Base-by-base conservation (phyloP, 495 filamentous ascomycete genomes). In the Aspergillus haitiensis region DNA sequence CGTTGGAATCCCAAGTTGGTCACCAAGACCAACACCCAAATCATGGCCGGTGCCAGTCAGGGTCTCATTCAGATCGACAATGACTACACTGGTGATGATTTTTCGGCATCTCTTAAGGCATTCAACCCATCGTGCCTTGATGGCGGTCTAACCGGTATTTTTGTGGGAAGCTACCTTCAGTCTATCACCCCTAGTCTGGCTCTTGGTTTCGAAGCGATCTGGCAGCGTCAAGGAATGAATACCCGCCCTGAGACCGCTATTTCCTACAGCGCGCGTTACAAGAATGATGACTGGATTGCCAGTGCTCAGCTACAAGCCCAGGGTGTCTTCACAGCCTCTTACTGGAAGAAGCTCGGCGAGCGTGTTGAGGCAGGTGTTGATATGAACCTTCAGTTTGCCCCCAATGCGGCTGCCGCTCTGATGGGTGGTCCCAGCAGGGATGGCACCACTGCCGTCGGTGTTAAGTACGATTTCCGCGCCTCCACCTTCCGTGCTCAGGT, bases 401-500 rank as follows among this genome's bases (percentile, higher is more conserved):
- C 91, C 52, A 78, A 62, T 42, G 66, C 76, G 12, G 77, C 85
- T 46, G 78, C 81, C 51, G 77, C 78, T 46, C 86, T 94, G 86
- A 89, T 89, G 70, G 87, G 86, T 62, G 81, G 83, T 18, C 70
- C 83, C 50, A 83, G 84, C 66, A 91, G 90, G 68, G 93, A 98
- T 65, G 95, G 95, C 46, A 82, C 89, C 51, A 92, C 94, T 56
- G 89, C 92, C 42, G 81, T 97, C 65, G 95, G 94, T 68, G 92
- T 91, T 65, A 99, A 98, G 78, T 99, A 99, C 73, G 94, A 98
- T 70, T 99, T 99, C 86, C 83, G 91, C 58, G 87, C 90, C 70
- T 93, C 91, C 39, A 93, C 90, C 9, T 96, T 97, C 84, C 85
- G 93, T 62, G 94, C 93, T 18, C 95, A 98, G 76, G 82, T 99